Evolutionary conservation across 306 rosid genomes (phyloP), one percentile per base, ranked within the genome.

Genomic region (Lathyrus oleraceus): DNA sequence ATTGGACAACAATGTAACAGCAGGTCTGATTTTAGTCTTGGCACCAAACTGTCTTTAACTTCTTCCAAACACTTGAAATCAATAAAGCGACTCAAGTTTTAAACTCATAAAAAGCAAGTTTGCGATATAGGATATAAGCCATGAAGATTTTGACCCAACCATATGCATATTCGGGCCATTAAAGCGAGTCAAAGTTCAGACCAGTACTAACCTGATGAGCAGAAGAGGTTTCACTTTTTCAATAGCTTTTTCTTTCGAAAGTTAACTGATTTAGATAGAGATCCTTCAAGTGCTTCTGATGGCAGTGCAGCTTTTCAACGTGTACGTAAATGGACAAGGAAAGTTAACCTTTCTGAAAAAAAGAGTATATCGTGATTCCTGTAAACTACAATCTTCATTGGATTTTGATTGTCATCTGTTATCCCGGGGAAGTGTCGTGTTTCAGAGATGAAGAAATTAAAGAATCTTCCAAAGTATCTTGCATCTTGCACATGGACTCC

Each of bases 401-500:
- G 96, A 89, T 91, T 79, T 81, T 89, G 83, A 76, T 86, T 77
- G 87, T 85, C 78, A 84, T 86, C 40, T 89, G 89, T 76, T 84
- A 89, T 79, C 89, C 91, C 20, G 88, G 91, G 61, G 87, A 81
- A 83, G 82, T 86, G 60, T 38, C 75, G 23, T 69, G 71, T 74
- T 70, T 62, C 62, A 36, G 49, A 85, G 89, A 75, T 56, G 85
- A 77, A 80, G 83, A 77, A 67, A 69, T 71, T 36, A 78, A 81
- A 39, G 76, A 74, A 64, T 74, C 73, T 38, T 54, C 80, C 30
- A 86, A 72, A 77, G 77, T 85, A 48, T 89, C 96, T 58, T 89
- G 96, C 81, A 85, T 89, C 53, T 84, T 89, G 82, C 96, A 89
- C 81, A 85, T 86, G 96, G 89, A 89, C 80, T 89, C 96, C 60